phyloP scores from a whole-genome alignment of 176 grass and related monocot genomes.

The Alloteropsis semialata region DNA sequence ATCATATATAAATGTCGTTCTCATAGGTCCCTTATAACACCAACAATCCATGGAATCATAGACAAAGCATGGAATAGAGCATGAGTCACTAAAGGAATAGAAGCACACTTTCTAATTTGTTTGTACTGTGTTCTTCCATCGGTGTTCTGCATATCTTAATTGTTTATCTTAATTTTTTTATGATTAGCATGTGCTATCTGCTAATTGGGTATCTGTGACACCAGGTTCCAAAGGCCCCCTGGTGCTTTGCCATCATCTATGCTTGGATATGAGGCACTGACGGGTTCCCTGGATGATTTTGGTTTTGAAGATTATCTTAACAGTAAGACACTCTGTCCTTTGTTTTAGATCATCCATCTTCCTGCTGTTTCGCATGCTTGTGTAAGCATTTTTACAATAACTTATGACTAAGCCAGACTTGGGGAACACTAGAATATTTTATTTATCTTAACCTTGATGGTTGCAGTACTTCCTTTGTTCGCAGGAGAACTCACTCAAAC shows the following conservation, averaged over 20 bases:
- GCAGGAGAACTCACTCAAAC: background rate
- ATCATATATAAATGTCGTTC: background rate
- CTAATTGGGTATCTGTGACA: background rate
- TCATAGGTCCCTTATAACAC: background rate
- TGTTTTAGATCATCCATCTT: background rate
- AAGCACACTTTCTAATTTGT: background rate
- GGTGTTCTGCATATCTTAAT: background rate
- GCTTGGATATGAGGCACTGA: conserved; percentile 87
- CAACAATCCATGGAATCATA: background rate
- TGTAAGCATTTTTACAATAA: background rate
- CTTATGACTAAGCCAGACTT: background rate
- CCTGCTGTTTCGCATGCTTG: background rate
- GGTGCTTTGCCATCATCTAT: conserved; percentile 79
- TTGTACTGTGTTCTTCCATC: background rate
- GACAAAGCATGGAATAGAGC: background rate
- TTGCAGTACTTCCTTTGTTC: background rate
- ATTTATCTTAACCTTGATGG: background rate
- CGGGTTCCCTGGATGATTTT: conserved; percentile 93
- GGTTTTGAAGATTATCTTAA: conserved; percentile 98
- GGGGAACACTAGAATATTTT: background rate
- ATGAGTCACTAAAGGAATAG: background rate
- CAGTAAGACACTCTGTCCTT: conserved; percentile 40
- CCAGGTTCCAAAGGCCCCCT: conserved; percentile 90
- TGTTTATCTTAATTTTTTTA: background rate
- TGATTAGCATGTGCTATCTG: background rate